Evolutionary conservation across 2,329 filamentous ascomycete genomes (phyloP), one percentile per base, ranked within the genome.

Genomic region (Pseudocercospora musae): DNA sequence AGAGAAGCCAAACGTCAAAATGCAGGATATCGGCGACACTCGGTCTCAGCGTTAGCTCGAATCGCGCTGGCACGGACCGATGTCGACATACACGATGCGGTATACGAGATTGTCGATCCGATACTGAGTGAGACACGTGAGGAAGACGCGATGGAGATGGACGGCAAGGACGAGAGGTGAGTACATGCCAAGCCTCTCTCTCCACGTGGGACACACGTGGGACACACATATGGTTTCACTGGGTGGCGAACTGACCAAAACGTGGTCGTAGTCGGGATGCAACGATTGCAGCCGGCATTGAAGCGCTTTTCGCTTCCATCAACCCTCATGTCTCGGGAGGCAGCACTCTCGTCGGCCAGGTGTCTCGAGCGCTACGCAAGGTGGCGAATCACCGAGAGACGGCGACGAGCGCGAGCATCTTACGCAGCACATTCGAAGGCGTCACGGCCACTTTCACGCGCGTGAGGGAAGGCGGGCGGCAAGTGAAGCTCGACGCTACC

Each of bases 1-100:
- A 85, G 94, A 61, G 95, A 99, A 82, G 92, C 92, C 8, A 97
- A 95, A 80, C 86, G 95, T 31, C 94, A 93, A 73, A 97, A 97
- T 71, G 85, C 87, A n/a, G 81, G 82, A 7, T 99, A 98, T 76
- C 86, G 90, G 13, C 88, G 89, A 20, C 83, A 91, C 75, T 90
- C 91, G 0, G 84, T 96, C 66, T 79, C 80, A 59, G 87, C 86
- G 33, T 79, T 97, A 4, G 92, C 90, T 72, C 82, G 86, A 59
- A 90, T 94, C 70, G 85, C 87, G n/a, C 83, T 84, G 40, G 85
- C 84, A 13, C 83, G 89, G 52, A 81, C 83, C 23, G 89, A 93
- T 70, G 72, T 91, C 15, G 85, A 92, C 68, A 80, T 96, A 76
- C 86, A 90, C 69, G 78, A 83, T 4, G 86, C 90, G 25, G 87